Evolutionary conservation across 2,329 filamentous ascomycete genomes (phyloP), one percentile per base, ranked within the genome.

Genomic region (Sporothrix euskadiensis): DNA sequence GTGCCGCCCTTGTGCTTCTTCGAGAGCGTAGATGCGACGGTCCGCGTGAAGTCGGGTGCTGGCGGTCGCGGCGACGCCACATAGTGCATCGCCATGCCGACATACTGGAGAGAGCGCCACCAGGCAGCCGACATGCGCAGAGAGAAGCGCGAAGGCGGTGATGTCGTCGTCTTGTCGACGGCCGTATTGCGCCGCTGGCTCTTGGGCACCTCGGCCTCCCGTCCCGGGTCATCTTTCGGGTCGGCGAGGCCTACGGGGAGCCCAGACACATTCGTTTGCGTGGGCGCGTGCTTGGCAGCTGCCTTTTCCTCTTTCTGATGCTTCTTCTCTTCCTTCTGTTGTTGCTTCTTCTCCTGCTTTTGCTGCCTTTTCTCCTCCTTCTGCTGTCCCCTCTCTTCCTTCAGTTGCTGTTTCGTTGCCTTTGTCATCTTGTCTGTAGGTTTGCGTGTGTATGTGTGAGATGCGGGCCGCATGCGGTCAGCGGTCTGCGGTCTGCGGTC

Each of bases 51-150:
- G 41, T 84, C 81, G 1, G 90, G 89, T 44, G 82, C 83, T 1
- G 89, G 88, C 6, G 90, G 89, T 69, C 86, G 84, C 7, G 90
- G 89, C 57, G 85, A 82, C 0, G 90, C 87, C 74, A 90, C 81
- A 72, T 85, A 87, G 79, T 93, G 91, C 54, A 93, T 82, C 74
- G 87, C 83, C 90, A 92, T 92, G 78, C 90, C 91, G 73, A 92
- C 85, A 73, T 84, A 85, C 87, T 92, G 92, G 57, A 92, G 83
- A 73, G 87, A 85, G 71, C 91, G 86, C 90, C 90, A 92, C 79
- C 90, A 86, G 39, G 85, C 82, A 65, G 91, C 91, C 79, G 91
- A 87, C 71, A 90, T 77, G 72, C 87, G 86, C 12, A 93, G 85
- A 78, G 88, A 85, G 84, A 87, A 88, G 81, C 90, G 85, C 4